Evolutionary conservation across 78 protist genomes (phyloP).

Genomic region (Paulinella micropora): DNA sequence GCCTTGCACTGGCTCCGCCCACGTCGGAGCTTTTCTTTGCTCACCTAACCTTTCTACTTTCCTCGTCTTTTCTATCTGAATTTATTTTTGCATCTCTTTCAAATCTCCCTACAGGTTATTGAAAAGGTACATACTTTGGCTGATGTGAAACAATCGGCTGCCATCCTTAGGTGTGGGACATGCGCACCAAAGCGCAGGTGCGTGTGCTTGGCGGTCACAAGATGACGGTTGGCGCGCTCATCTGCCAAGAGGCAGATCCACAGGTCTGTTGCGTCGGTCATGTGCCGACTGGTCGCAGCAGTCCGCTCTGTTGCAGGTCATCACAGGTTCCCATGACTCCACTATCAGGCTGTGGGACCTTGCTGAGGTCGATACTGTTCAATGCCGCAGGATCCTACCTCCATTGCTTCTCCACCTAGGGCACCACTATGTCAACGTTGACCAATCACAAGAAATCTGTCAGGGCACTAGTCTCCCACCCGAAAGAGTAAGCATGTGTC

Average conservation of each 20-base stretch:
- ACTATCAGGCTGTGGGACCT: constrained; percentile 93
- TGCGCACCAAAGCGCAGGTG: constrained; percentile 61
- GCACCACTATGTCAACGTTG: constrained; percentile 30
- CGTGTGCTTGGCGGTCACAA: constrained; percentile 56
- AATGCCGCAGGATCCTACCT: background rate
- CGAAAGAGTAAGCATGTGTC: too few relatives aligned
- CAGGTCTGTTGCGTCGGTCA: background rate
- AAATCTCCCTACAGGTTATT: constrained; percentile 15
- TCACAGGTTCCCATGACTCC: constrained; percentile 57
- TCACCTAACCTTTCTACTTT: too few relatives aligned
- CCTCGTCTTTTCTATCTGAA: background rate
- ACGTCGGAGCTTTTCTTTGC: too few relatives aligned
- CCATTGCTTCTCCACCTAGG: background rate
- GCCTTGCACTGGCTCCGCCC: background rate
- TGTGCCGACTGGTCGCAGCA: background rate
- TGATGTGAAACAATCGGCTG: too few relatives aligned
- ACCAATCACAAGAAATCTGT: constrained; percentile 94
- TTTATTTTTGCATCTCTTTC: background rate
- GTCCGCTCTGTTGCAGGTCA: constrained; percentile 21
- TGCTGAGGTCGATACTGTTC: constrained; percentile 30
- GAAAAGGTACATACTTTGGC: too few relatives aligned
- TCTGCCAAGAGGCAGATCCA: constrained; percentile 37
- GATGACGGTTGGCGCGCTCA: constrained; percentile 46
- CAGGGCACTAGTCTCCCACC: constrained; percentile 64
- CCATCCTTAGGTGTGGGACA: too few relatives aligned